Conservation (phyloP, 2,329 filamentous ascomycete species). For the Blastomyces percursus region DNA sequence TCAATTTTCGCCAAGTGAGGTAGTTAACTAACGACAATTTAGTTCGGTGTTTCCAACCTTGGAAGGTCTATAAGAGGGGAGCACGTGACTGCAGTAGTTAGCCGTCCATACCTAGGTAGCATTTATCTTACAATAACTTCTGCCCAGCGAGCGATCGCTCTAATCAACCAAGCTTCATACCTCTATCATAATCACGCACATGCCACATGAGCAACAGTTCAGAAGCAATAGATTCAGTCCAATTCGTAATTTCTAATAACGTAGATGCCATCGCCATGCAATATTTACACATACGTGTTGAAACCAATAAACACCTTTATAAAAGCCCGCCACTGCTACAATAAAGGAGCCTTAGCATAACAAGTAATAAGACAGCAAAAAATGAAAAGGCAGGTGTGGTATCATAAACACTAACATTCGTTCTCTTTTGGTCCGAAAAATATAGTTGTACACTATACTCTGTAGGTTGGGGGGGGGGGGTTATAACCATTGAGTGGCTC, state of each 20-base stretch:
- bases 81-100: too few relatives aligned
- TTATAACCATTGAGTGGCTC: not conserved
- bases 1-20: not conserved
- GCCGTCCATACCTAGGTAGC: too few relatives aligned
- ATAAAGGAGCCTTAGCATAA: not conserved
- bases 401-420: not conserved
- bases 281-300: not conserved
- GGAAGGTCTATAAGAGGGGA: too few relatives aligned
- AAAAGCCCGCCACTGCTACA: not conserved
- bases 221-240: not conserved
- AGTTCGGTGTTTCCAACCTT: too few relatives aligned
- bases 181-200: not conserved
- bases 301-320: not conserved
- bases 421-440: not conserved
- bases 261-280: not conserved
- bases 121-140: too few relatives aligned
- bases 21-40: too few relatives aligned
- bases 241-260: not conserved
- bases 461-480: not conserved
- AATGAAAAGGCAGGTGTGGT: not conserved
- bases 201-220: not conserved
- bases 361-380: not conserved
- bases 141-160: too few relatives aligned
- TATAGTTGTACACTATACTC: not conserved
- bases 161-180: too few relatives aligned